These are phyloP conservation scores for Clavariopsis aquatica DNA, from an alignment of 495 filamentous ascomycete genomes.

Conservation along the genomic window DNA sequence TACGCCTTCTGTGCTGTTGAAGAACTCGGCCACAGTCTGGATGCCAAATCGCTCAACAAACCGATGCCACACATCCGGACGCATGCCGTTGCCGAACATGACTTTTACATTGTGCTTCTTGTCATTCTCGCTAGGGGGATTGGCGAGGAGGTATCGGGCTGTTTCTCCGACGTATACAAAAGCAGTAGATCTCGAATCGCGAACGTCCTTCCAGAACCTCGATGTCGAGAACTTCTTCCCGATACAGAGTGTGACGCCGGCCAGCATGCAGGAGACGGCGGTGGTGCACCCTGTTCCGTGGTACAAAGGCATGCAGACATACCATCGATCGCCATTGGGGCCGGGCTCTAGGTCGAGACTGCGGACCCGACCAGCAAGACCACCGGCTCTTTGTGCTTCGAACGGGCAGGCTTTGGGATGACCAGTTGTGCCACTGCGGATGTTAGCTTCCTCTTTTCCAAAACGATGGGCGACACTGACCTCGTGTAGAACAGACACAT, in stretches of 20 bases:
- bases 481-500: constrained; percentile 69
- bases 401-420: constrained; percentile 64
- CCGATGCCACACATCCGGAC: constrained; percentile 73
- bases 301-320: constrained; percentile 79
- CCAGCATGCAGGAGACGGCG: constrained; percentile 56
- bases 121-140: constrained; percentile 64
- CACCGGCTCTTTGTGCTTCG: constrained; percentile 48
- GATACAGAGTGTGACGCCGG: constrained; percentile 64
- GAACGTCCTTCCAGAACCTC: constrained; percentile 74
- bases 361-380: constrained; percentile 39
- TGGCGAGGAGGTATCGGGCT: constrained; percentile 71
- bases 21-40: constrained; percentile 44
- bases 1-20: constrained; percentile 47
- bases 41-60: constrained; percentile 58
- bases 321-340: constrained; percentile 62
- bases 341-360: constrained; percentile 42
- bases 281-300: constrained; percentile 70
- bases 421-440: constrained; percentile 62
- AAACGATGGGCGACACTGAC: constrained; percentile 27
- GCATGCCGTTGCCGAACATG: constrained; percentile 76
- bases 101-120: constrained; percentile 63
- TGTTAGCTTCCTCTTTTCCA: constrained; percentile 3
- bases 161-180: constrained; percentile 87
- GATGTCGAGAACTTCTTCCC: constrained; percentile 70
- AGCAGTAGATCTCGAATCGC: constrained; percentile 65